Evolutionary conservation across 306 rosid species (phyloP), one percentile per base, ranked within the genome.

Genomic region (Fragaria iinumae): DNA sequence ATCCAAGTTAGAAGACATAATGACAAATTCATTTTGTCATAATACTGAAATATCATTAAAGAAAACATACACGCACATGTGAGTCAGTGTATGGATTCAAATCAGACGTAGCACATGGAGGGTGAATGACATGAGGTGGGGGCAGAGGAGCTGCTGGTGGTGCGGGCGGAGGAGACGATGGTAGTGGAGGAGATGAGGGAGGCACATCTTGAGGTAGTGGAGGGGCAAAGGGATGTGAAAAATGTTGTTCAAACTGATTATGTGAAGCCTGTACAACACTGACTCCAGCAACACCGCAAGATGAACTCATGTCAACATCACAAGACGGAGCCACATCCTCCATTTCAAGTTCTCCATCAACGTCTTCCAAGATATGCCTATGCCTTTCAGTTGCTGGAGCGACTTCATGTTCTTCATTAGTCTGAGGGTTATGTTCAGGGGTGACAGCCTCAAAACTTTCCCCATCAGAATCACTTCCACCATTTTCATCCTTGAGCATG

Each of bases 341-440:
- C 98, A 94, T 94, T 85, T 94, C 98, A 78, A 94, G 97, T 80
- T 94, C 98, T 44, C 97, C 98, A 72, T 94, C 98, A 69, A 94
- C 98, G 79, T 90, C 98, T 84, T 94, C 98, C 79, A 94, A 80
- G 76, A 94, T 89, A 87, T 94, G 98, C 78, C 96, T 83, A 82
- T 85, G 98, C 80, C 89, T 94, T 80, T 83, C 91, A 39, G 80
- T 56, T 59, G 82, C 77, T 47, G 90, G 83, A 53, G 71, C 43
- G 45, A 63, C 76, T 83, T 84, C 90, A 44, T 72, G 82, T 78
- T 83, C 84, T 84, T 86, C 89, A 72, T 36, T 73, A 27, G 82
- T 76, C 79, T 72, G 88, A 67, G 90, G 84, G 77, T 81, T 72
- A 82, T 87, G 96, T 87, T 90, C 98, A 8, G 98, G 98, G 9